Evolutionary conservation across 345 rosid species (phyloP).

Genomic region (Moricandia arvensis): DNA sequence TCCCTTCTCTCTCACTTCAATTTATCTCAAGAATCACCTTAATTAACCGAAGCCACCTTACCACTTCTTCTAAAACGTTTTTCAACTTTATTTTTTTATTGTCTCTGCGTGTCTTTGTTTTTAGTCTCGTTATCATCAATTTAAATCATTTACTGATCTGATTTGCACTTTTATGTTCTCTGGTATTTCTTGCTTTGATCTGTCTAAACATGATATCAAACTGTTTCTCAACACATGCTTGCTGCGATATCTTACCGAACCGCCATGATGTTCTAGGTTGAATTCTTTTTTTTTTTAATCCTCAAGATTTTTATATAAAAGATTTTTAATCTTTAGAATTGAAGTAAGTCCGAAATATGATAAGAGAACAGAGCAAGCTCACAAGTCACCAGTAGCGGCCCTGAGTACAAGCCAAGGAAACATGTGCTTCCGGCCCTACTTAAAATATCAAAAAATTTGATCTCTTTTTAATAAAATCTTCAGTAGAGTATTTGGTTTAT

Average conservation of each 20-base stretch:
- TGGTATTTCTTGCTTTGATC: not conserved
- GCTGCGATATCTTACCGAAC: not conserved
- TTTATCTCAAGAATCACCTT: not conserved
- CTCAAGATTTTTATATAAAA: not conserved
- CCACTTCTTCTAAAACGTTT: not conserved
- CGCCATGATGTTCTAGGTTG: not conserved
- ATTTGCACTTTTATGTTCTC: not conserved
- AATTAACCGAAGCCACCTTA: not conserved
- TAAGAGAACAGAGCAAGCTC: not conserved
- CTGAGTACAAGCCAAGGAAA: too few species aligned
- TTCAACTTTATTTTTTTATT: not conserved
- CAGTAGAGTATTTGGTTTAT: too few species aligned
- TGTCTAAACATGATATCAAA: not conserved
- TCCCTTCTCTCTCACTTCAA: not conserved
- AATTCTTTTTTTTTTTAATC: not conserved
- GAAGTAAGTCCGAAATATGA: not conserved
- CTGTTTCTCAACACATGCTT: not conserved
- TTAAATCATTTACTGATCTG: not conserved
- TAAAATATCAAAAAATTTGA: too few species aligned
- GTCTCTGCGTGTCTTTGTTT: not conserved
- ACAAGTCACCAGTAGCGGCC: not conserved
- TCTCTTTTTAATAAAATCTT: too few species aligned
- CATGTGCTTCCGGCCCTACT: too few species aligned
- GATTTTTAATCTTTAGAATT: not conserved
- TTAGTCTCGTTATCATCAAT: not conserved